These are phyloP conservation scores for Talaromyces islandicus DNA, from an alignment of 2,329 filamentous ascomycete species.

Conservation along the genomic window DNA sequence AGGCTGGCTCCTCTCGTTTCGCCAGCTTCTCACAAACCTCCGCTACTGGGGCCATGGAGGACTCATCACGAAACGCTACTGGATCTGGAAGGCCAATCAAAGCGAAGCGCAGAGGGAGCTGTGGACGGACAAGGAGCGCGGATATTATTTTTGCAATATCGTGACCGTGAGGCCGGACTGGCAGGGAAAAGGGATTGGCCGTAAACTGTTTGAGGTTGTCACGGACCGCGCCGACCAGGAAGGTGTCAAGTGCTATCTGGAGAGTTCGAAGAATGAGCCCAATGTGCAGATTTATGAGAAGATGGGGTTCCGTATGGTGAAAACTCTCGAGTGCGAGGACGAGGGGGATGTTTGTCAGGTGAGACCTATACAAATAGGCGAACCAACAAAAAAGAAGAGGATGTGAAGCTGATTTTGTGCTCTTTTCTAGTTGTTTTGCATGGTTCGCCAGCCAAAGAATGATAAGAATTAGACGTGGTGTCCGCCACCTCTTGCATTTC, in stretches of 20 bases:
- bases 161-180: constrained; percentile 61
- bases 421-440: constrained; percentile 11
- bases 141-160: constrained; percentile 74
- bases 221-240: constrained; percentile 59
- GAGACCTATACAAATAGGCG: background rate
- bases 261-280: constrained; percentile 61
- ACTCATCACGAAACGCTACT: constrained; percentile 60
- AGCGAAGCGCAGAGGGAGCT: constrained; percentile 54
- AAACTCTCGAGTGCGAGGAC: constrained; percentile 63
- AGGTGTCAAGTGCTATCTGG: constrained; percentile 61
- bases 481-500: background rate
- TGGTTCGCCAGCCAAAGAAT: constrained; percentile 11
- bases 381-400: background rate
- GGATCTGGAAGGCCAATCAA: constrained; percentile 66
- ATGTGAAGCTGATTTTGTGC: background rate
- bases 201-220: constrained; percentile 58
- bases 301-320: constrained; percentile 61
- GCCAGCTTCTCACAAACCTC: constrained; percentile 62
- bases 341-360: constrained; percentile 51
- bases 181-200: constrained; percentile 63
- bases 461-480: constrained; percentile 1
- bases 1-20: constrained; percentile 59
- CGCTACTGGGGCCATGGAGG: constrained; percentile 61
- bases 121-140: constrained; percentile 56
- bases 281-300: constrained; percentile 66